A percentile compares a stretch with the other conserved stretches of the same genome.
These are phyloP conservation scores for Acanthochlamys bracteata DNA, from an alignment of 106 monocot genomes.

Conservation along the genomic window DNA sequence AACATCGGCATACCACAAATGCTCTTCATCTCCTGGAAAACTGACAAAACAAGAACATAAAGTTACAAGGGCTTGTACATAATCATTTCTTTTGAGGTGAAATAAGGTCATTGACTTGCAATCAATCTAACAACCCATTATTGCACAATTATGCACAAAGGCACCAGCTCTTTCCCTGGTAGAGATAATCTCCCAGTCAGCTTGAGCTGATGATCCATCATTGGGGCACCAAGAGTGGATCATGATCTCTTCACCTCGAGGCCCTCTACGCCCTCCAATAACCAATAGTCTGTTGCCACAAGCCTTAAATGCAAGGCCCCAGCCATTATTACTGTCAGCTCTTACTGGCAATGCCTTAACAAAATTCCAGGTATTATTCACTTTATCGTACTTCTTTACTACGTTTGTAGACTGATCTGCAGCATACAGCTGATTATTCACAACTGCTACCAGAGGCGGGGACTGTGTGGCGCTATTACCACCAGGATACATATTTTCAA, in stretches of 20 bases:
- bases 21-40: too few relatives aligned
- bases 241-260: slow-evolving; percentile 42
- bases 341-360: slow-evolving; percentile 62
- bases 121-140: slow-evolving; percentile 7
- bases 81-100: too few relatives aligned
- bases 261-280: slow-evolving; percentile 41
- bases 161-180: slow-evolving; percentile 1
- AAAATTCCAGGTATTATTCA: slow-evolving; percentile 43
- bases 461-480: slow-evolving; percentile 48
- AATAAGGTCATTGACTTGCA: too few relatives aligned
- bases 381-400: slow-evolving; percentile 62
- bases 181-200: slow-evolving; percentile 7
- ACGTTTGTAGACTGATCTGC: slow-evolving; percentile 54
- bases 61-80: too few relatives aligned
- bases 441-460: slow-evolving; percentile 85
- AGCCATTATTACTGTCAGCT: slow-evolving; percentile 59
- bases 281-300: slow-evolving; percentile 52
- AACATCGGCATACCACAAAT: too few relatives aligned
- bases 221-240: slow-evolving; percentile 51
- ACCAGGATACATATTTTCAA: slow-evolving; percentile 56
- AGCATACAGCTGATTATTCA: slow-evolving; percentile 65
- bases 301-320: slow-evolving; percentile 81
- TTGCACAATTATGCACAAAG: slow-evolving; percentile 13
- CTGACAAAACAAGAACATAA: too few relatives aligned
- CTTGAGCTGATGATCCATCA: not conserved